Evolutionary conservation across 1,284 basidiomycete genomes (phyloP), one percentile per base, ranked within the genome.

Genomic region (Violaceomyces palustris): DNA sequence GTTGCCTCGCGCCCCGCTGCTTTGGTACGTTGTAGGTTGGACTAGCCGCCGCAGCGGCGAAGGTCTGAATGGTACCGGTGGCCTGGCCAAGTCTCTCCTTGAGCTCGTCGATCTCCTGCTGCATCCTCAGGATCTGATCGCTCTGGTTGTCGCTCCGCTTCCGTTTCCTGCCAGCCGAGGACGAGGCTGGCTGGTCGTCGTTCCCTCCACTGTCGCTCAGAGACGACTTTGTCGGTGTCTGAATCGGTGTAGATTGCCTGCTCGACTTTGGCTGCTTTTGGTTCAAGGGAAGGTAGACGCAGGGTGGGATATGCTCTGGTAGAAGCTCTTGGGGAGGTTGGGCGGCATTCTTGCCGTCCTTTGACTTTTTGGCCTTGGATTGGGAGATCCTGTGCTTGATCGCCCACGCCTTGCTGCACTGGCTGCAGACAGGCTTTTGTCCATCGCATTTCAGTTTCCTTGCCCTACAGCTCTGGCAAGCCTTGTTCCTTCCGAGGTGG

Each of bases 361-460:
- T 57, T 18, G 53, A 48, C n/a, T n/a, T n/a, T n/a, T n/a, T n/a
- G n/a, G n/a, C n/a, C 43, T 60, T 60, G 49, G 55, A 55, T 15
- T 60, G 57, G 5, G 57, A 51, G 48, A 60, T 55, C 2, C 57
- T 45, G 38, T 55, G 52, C 29, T 60, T 60, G 52, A 60, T 60
- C 38, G 57, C 52, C 63, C 63, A 66, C 19, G 61, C 63, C 35
- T 63, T 56, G 18, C 52, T 51, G 37, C 63, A 66, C 26, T 66
- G 63, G 12, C 61, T 55, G 39, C 63, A 66, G 15, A 66, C 53
- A 8, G 63, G 63, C 35, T 59, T 60, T 26, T 53, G 50, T 10
- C 63, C 63, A 34, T 66, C 63, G 30, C 63, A 66, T 35, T 66
- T 66, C 35, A 66, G 57, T 42, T 66, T 66, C 19, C 63, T 61